Percentiles rank a stretch among this genome's conserved stretches.
Conservation (phyloP, 441 rosid genomes). For the Pelargonium myrrhifolium region DNA sequence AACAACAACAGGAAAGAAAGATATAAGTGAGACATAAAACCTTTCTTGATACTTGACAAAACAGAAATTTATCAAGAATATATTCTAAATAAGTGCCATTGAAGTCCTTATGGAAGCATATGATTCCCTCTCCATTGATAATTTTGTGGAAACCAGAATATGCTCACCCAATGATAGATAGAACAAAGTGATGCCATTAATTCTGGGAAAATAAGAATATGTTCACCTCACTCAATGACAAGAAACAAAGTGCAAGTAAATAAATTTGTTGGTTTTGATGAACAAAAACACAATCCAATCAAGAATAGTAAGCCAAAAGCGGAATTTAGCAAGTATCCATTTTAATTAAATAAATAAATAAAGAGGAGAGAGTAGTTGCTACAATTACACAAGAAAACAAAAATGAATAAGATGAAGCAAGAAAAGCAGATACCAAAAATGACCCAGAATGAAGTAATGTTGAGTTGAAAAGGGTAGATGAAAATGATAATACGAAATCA, state of each 20-base stretch:
- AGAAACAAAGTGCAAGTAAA: background rate
- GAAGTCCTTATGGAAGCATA: background rate
- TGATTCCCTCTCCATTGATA: too few species aligned
- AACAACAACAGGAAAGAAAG: background rate
- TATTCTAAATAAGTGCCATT: background rate
- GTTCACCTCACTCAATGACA: background rate
- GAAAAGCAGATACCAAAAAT: background rate
- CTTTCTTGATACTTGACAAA: too few species aligned
- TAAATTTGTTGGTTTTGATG: background rate
- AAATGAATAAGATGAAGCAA: background rate
- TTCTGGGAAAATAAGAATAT: background rate
- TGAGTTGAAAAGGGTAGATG: background rate
- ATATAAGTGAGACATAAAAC: background rate
- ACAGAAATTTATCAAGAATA: background rate
- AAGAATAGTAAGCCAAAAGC: background rate
- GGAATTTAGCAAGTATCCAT: background rate
- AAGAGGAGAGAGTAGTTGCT: background rate
- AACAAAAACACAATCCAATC: background rate
- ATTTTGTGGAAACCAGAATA: too few species aligned
- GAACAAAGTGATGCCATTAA: background rate
- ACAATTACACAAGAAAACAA: background rate
- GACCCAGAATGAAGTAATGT: background rate
- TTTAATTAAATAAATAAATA: background rate
- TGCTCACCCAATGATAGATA: too few species aligned
- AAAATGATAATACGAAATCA: background rate